Percentiles rank a stretch among this genome's conserved stretches.
Conservation (phyloP, 768 basidiomycete genomes). For the Calocera cornea region DNA sequence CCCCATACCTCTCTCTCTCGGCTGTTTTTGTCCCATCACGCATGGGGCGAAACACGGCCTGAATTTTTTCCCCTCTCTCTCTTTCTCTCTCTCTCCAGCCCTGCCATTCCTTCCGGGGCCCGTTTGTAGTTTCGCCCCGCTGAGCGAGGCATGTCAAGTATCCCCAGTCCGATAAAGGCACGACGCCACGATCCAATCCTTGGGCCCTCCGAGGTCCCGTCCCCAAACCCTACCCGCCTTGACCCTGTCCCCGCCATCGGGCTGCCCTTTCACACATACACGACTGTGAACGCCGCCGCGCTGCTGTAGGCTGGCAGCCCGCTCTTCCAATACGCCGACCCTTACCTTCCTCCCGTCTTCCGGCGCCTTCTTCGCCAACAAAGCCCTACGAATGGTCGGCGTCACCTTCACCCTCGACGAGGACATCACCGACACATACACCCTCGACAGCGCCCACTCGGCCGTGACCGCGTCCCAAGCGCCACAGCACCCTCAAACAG, state of each 20-base stretch:
- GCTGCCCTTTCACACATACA: neutral
- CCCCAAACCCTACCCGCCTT: neutral
- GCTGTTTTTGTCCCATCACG: neutral
- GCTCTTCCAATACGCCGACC: neutral
- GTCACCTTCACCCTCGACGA: neutral
- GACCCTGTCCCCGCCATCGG: neutral
- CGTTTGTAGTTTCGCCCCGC: neutral
- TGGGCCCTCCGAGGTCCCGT: neutral
- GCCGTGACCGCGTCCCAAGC: neutral
- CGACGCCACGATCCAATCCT: neutral
- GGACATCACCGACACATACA: neutral
- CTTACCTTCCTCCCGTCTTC: constrained; percentile 2
- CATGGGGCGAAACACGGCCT: constrained; percentile 2
- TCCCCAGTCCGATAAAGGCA: constrained; percentile 4
- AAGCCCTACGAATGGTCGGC: neutral
- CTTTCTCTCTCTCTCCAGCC: neutral
- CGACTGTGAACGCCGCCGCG: neutral
- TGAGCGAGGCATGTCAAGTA: constrained; percentile 5
- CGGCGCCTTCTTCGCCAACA: constrained; percentile 3
- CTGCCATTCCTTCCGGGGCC: constrained; percentile 4
- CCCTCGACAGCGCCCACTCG: neutral
- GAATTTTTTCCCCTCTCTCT: neutral
- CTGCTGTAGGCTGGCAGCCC: constrained; percentile 3
- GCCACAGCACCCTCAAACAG: neutral
- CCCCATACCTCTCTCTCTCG: neutral